Base-by-base conservation (phyloP, 805 yeast species). In the Cyberlindnera veronae region DNA sequence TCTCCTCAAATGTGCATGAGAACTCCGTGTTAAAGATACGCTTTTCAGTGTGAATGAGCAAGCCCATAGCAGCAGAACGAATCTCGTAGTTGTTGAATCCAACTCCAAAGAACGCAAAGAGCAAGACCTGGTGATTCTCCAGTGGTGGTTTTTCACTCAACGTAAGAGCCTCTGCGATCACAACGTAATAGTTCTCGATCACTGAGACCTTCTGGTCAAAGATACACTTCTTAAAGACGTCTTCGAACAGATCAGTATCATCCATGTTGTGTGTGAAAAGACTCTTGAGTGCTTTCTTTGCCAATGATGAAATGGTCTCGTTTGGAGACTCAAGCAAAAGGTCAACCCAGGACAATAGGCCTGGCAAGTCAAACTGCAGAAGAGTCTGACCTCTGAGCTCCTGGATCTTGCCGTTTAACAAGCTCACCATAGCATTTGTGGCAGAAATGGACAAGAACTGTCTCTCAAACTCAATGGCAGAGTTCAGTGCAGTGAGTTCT, bases 401-500 rank as follows among this genome's bases (percentile, higher is more conserved):
- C 6, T 76, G 72, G 8, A 89, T 75, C 3, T 82, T 76, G n/a
- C 95, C 93, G 2, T 81, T 70, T 50, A 95, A 79, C 20, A 93
- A 64, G 0, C 82, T 72, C 0, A 95, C 86, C 95, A 93, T 86
- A 29, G 95, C 79, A 44, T 87, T 83, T 35, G 88, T 68, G 0
- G 95, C 77, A 1, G 95, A 72, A 16, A 73, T 64, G 48, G 87
- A 88, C 5, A 88, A 60, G 23, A 80, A 77, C 33, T 80, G 74
- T 49, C 76, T 77, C 54, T 88, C 95, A 29, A 90, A 72, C 56
- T 90, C 97, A 37, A 91, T 67, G 3, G 90, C 76, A 1, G 95
- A 88, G 18, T 77, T 74, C 8, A 87, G 65, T 0, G 86, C 71
- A 7, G 71, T 60, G 50, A 41, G 50, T 39, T 58, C 72, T 40